Base-by-base conservation (phyloP, 1,139 yeast genomes). In the Saccharomyces hybrid region DNA sequence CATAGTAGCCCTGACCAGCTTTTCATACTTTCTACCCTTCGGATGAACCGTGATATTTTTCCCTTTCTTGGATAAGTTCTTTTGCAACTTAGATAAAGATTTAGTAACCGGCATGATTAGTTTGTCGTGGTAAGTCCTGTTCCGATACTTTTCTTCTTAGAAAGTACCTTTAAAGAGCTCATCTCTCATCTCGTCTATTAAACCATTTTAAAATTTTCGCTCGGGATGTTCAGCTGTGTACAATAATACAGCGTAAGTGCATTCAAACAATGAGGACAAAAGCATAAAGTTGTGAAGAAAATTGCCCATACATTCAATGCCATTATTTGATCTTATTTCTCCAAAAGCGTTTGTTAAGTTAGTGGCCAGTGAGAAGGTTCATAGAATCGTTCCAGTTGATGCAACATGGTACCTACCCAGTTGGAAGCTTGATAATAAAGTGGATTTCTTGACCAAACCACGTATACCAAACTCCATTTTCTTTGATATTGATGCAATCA, bases 351-450 rank as follows among this genome's bases (percentile, higher is more conserved):
- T 64, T 50, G 51, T 52, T 1, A 62, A 63, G 41, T 51, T 67
- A 20, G 29, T 46, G 13, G 31, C 23, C 31, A 46, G 29, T 3
- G 5, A 46, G 16, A 26, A 46, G 48, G 48, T 3, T 46, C 27
- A n/a, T 13, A 68, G 83, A 47, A 78, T 85, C 11, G 71, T 87
- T 9, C 86, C 96, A 0, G 74, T 93, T 27, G 99, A 93, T 68
- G 84, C 95, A 5, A 84, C 97, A 0, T 93, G 98, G 98, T 89
- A 82, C 69, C 78, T 91, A 82, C 96, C 98, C 48, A 85, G 84
- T 65, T 74, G 73, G 48, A 82, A 85, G 9, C 75, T 80, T 52
- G 76, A 80, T 61, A 95, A 85, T 1, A 71, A 69, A 52, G 72
- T 76, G 20, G 88, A 88, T 61, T 84, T 76, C 66, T 69, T 74